Evolutionary conservation across 768 basidiomycete species (phyloP), one percentile per base, ranked within the genome.

Genomic region (Holtermannia corniformis): DNA sequence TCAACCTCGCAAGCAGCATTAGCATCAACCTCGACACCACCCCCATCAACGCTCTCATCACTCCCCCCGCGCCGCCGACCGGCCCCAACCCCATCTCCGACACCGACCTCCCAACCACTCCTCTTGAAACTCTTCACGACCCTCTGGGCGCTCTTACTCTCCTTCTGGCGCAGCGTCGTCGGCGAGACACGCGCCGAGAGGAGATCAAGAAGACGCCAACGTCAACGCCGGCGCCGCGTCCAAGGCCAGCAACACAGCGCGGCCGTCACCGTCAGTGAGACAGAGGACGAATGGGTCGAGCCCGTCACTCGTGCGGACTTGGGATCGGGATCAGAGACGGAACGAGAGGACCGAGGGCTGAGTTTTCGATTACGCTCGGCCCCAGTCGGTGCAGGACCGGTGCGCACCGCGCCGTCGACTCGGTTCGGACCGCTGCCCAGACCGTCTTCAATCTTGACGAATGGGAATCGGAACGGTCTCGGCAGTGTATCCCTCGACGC

Each of bases 261-360:
- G n/a, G n/a, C n/a, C n/a, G n/a, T n/a, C n/a, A 22, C 22, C 0
- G 41, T 14, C 3, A 40, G 21, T 16, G 23, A 37, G 41, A 44
- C 45, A 23, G 27, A 41, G 53, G 57, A 55, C 14, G 51, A 37
- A 21, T 65, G 63, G 63, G 51, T 61, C 2, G 62, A 65, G 49
- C 68, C 68, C 3, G 68, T 70, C 7, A 67, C 65, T 19, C 43
- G 64, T 25, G 64, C 61, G 11, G 61, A 62, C 16, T 47, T 54
- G 26, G 50, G 53, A 22, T 44, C 56, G 42, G 41, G 51, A 1
- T 47, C 50, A 19, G 37, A 57, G 5, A 50, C 50, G 26, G 51
- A 44, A 37, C 46, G 27, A 22, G 52, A 54, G n/a, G 26, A 44
- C 21, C 46, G 21, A 20, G 47, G 49, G 20, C 32, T 13, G 47